These are phyloP conservation scores for Diaporthe australafricana DNA, from an alignment of 2,329 filamentous ascomycete genomes.

Conservation along the genomic window DNA sequence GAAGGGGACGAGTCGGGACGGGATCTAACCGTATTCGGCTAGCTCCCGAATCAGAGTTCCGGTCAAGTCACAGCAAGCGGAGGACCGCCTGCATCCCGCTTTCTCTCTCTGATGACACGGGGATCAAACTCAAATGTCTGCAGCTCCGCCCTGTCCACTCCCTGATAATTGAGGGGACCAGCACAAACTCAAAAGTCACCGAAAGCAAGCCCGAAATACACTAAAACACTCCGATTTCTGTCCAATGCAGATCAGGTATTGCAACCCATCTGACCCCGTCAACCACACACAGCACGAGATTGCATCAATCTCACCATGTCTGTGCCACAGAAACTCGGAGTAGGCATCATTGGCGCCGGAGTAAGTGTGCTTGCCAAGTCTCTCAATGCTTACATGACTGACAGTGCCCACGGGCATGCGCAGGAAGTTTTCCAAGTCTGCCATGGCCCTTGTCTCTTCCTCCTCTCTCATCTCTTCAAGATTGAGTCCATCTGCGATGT, in stretches of 20 bases:
- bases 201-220: no score
- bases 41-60: not conserved
- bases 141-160: not conserved
- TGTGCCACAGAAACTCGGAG: not conserved
- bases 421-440: slow-evolving; percentile 10
- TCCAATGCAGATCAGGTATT: not conserved
- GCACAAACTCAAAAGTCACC: not conserved
- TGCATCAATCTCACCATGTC: not conserved
- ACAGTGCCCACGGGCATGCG: not conserved
- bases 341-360: slow-evolving; percentile 12
- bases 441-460: slow-evolving; percentile 9
- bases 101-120: not conserved
- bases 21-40: not conserved
- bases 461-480: not conserved
- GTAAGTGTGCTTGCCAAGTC: not conserved
- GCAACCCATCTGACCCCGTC: not conserved
- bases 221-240: no score
- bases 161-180: no score
- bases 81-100: not conserved
- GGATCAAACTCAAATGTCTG: not conserved
- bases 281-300: not conserved
- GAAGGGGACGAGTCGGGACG: not conserved
- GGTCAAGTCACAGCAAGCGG: not conserved
- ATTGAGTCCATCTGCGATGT: slow-evolving; percentile 9
- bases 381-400: not conserved